Evolutionary conservation across 164 flowering plant species (phyloP), one percentile per base, ranked within the genome.

Genomic region (Buxus sempervirens): DNA sequence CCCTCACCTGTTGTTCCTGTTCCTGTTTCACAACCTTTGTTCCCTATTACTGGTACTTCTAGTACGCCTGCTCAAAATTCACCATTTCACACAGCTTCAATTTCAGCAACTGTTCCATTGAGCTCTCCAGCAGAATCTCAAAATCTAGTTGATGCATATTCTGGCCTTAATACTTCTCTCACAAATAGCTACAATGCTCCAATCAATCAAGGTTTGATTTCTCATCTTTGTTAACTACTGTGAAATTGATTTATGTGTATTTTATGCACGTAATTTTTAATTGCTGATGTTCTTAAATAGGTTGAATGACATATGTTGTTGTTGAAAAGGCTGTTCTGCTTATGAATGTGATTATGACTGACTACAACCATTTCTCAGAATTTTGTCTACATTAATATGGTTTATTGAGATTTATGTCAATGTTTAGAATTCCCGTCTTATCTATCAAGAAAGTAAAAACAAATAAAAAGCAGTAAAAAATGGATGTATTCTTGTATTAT

Each of bases 1-100:
- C 82, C 90, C 24, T 66, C 85, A 60, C 60, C 87, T 32, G 55
- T 83, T 14, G 76, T 85, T 57, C 69, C 85, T 69, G 70, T 67
- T 72, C 72, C 94, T 73, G 87, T 86, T 56, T 83, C 96, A 23
- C 97, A 92, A 68, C 98, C 97, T 1, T 76, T 95, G 56, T 95
- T 95, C 61, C 99, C 97, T 54, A 83, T 89, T 70, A 82, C 75
- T 63, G 68, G 69, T 70, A 84, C 55, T 72, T 81, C 62, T 77
- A 83, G 63, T 71, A 58, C 73, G 22, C 71, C 88, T 23, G 55
- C 78, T 72, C 96, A 83, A 67, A 81, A 79, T 73, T 80, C 85
- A 68, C 80, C 89, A 51, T 86, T 80, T 78, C 70, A 86, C 16
- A 70, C 82, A 36, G 66, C 93, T 65, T 59, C 76, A 57, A 70